Base-by-base conservation (phyloP, 495 filamentous ascomycete species). In the Hypoxylon crocopeplum region DNA sequence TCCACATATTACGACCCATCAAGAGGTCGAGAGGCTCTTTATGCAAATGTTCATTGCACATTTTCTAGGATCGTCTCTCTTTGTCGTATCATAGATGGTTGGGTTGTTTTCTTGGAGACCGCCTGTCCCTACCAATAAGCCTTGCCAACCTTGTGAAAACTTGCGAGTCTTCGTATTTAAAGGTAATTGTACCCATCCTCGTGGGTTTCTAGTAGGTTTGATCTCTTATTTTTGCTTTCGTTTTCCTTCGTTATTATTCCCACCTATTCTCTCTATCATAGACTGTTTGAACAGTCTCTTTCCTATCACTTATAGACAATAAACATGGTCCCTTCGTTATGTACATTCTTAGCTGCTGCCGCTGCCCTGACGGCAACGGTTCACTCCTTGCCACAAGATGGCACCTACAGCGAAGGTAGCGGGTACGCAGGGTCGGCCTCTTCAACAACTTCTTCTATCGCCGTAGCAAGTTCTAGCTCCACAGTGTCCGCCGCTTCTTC, bases 251-350 rank as follows among this genome's bases (percentile, higher is more conserved):
- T 19, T 17, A 47, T 2, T 42, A 36, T 46, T 59, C 16, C 24
- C 17, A 19, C 38, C 16, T 20, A 21, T 52, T 34, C 12, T 33
- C 6, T 16, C 32, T 37, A 17, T 41, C n/a, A 22, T 22, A 32
- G 13, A 36, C 13, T 42, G 25, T 15, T 48, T 8, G 5, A 33
- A 41, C 16, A 38, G 15, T 51, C 39, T 7, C 27, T 15, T 44
- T 42, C 17, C 25, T 48, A 29, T 34, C 21, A 20, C 11, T 45
- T 44, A 20, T 41, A 24, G n/a, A 62, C 49, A 59, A 46, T n/a
- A n/a, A n/a, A n/a, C 25, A 72, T 72, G 66, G 20, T 64, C 36
- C 50, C 60, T 50, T 69, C 69, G 38, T 48, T 69, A 57, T 53
- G 36, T 19, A 56, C 56, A 46, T 49, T 49, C 46, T 38, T 67